These are phyloP conservation scores for Neurospora sp. DNA, from an alignment of 495 filamentous ascomycete genomes.

Conservation along the genomic window DNA sequence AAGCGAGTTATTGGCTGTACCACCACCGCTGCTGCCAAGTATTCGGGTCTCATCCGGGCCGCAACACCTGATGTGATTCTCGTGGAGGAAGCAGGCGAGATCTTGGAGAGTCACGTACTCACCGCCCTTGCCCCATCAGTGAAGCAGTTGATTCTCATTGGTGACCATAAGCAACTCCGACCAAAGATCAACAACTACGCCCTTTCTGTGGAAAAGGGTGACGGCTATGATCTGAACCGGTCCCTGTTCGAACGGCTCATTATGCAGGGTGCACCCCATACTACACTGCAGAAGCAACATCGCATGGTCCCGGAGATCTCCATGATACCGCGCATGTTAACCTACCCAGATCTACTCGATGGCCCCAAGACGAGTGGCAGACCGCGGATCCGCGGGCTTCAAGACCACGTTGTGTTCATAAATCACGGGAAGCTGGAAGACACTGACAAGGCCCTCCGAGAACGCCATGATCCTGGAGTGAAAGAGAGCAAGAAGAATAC, in stretches of 20 bases:
- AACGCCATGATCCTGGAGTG: conserved; percentile 40
- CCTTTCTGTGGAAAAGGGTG: conserved; percentile 55
- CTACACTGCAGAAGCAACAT: conserved; percentile 52
- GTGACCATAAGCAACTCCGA: conserved; percentile 68
- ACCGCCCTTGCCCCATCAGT: conserved; percentile 49
- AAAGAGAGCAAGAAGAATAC: conserved; percentile 50
- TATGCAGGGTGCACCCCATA: conserved; percentile 41
- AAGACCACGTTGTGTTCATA: conserved; percentile 54
- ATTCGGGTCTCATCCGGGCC: conserved; percentile 39
- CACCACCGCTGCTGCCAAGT: conserved; percentile 63
- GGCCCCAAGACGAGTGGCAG: conserved; percentile 41
- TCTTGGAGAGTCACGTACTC: conserved; percentile 60
- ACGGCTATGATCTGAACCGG: conserved; percentile 58
- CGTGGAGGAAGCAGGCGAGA: conserved; percentile 74
- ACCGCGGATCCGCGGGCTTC: conserved; percentile 30
- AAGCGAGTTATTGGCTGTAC: conserved; percentile 67
- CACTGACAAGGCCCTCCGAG: conserved; percentile 28
- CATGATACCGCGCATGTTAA: conserved; percentile 43
- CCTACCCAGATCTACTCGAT: conserved; percentile 57
- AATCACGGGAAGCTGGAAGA: conserved; percentile 50
- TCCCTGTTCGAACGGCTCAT: conserved; percentile 68
- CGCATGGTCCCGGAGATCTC: conserved; percentile 67
- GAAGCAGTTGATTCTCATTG: conserved; percentile 63
- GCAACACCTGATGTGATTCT: conserved; percentile 47
- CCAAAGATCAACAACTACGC: conserved; percentile 59